These are phyloP conservation scores for Calocybe indica DNA, from an alignment of 768 basidiomycete species.

Conservation along the genomic window DNA sequence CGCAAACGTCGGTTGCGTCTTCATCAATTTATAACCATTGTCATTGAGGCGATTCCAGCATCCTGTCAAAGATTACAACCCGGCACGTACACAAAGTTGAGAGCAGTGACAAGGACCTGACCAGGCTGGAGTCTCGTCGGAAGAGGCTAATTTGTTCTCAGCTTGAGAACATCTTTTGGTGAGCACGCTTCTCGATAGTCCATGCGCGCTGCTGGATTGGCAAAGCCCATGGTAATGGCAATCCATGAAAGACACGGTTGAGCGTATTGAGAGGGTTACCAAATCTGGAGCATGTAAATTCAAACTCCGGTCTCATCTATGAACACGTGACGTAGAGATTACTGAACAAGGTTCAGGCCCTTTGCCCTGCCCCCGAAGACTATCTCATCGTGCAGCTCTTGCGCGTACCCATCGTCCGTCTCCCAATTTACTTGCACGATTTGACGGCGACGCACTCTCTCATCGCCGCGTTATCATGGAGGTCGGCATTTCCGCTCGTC, in stretches of 20 bases:
- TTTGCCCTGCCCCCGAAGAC: slow-evolving; percentile 33
- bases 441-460: background rate
- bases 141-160: slow-evolving; percentile 31
- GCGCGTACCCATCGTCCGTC: too few species aligned
- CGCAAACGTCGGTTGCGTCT: slow-evolving; percentile 34
- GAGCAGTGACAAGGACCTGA: slow-evolving; percentile 37
- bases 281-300: too few species aligned
- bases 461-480: slow-evolving; percentile 36
- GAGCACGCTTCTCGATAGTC: slow-evolving; percentile 26
- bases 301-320: slow-evolving; percentile 1
- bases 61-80: background rate
- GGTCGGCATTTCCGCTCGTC: slow-evolving; percentile 20
- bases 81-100: slow-evolving; percentile 61
- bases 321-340: slow-evolving; percentile 21
- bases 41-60: background rate
- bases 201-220: slow-evolving; percentile 37
- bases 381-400: too few species aligned
- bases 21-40: slow-evolving; percentile 60
- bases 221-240: too few species aligned
- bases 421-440: too few species aligned
- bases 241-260: too few species aligned
- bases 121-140: slow-evolving; percentile 24
- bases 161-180: slow-evolving; percentile 24
- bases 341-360: slow-evolving; percentile 23
- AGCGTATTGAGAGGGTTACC: too few species aligned